Evolutionary conservation across 2,329 filamentous ascomycete genomes (phyloP), one percentile per base, ranked within the genome.

Genomic region (Pseudogymnoascus sp.): DNA sequence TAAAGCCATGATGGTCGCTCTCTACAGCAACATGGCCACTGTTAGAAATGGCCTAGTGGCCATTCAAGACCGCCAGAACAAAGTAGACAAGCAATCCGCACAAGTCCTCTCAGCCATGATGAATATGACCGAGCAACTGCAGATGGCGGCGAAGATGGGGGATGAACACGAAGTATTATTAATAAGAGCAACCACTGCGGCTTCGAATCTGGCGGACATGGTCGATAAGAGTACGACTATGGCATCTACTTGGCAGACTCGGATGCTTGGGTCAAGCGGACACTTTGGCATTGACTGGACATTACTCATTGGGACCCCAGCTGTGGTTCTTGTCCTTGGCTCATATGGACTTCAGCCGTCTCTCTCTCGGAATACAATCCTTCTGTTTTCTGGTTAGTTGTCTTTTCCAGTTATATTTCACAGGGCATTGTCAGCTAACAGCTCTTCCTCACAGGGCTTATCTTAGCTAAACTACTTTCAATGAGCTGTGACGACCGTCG

Each of bases 21-120:
- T 61, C 23, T 42, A 61, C 23, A 42, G 23, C 19, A 61, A 61
- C 33, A 61, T 61, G 59, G 36, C 33, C 19, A 42, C 36, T 15
- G 36, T 61, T 7, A 19, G 59, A 26, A 36, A 40, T 38, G 59
- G 59, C 19, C 33, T 61, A 2, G 36, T 38, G 4, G 59, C 59
- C 13, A 36, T 61, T 26, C 59, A 61, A 61, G 59, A 61, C 23
- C 59, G 59, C 33, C 59, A 61, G 33, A 23, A 61, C 31, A n/a
- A 61, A 19, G 33, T 61, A 8, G 59, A 61, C 33, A 36, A 10
- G 23, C 59, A 61, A 40, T 61, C 59, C 23, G 13, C 36, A 10
- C 33, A 42, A 7, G 59, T 40, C 19, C 36, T 61, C 33, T 42
- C 33, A 10, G 33, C 59, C 33, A 61, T 61, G 59, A 31, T 61